A percentile compares a stretch with the other conserved stretches of the same genome.
Conservation (phyloP, 2,329 filamentous ascomycete species). For the Colletotrichum truncatum region DNA sequence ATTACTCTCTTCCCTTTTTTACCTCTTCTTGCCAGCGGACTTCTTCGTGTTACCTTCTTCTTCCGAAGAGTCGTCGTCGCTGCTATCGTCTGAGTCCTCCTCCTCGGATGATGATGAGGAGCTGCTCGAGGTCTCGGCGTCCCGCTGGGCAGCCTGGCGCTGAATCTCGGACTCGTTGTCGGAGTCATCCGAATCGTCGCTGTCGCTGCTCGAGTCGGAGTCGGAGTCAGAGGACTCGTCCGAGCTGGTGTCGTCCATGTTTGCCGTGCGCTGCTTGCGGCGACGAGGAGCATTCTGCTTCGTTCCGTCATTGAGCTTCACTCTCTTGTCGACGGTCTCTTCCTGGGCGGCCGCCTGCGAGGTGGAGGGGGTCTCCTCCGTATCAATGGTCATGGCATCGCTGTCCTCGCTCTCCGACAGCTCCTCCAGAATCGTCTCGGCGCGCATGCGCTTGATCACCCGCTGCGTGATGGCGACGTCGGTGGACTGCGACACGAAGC, state of each 20-base stretch:
- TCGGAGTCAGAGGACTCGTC: slow-evolving; percentile 38
- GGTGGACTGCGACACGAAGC: slow-evolving; percentile 58
- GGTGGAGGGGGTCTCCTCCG: slow-evolving; percentile 16
- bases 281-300: slow-evolving; percentile 56
- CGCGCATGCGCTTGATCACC: slow-evolving; percentile 70
- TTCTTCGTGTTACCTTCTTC: slow-evolving; percentile 35
- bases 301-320: slow-evolving; percentile 56
- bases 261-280: slow-evolving; percentile 60
- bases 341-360: slow-evolving; percentile 32
- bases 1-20: background rate
- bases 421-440: slow-evolving; percentile 65
- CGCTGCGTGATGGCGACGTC: slow-evolving; percentile 63
- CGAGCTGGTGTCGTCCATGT: slow-evolving; percentile 50
- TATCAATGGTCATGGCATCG: slow-evolving; percentile 38
- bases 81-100: slow-evolving; percentile 38
- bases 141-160: slow-evolving; percentile 41
- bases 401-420: slow-evolving; percentile 60
- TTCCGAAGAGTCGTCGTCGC: slow-evolving; percentile 37
- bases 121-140: slow-evolving; percentile 49
- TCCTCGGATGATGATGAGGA: slow-evolving; percentile 47
- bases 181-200: slow-evolving; percentile 43
- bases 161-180: slow-evolving; percentile 46
- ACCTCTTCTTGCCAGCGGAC: slow-evolving; percentile 4
- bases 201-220: slow-evolving; percentile 35
- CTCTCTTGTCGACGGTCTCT: slow-evolving; percentile 46